These are phyloP conservation scores for Acacia confusa DNA, from an alignment of 306 rosid species.

Conservation along the genomic window DNA sequence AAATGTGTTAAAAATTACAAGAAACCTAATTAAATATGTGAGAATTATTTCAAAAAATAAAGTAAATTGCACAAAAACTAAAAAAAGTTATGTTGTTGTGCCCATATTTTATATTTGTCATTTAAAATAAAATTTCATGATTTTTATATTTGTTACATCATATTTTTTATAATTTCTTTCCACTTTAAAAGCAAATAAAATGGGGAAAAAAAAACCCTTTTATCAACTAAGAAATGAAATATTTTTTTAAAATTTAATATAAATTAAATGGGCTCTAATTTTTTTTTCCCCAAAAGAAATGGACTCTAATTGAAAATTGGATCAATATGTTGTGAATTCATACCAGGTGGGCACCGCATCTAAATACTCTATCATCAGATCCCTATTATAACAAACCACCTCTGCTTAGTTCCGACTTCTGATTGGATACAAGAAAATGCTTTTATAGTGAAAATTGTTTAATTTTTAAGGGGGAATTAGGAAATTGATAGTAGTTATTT, in stretches of 20 bases:
- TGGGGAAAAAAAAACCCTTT: too few species aligned
- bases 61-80: neutral
- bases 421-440: too few species aligned
- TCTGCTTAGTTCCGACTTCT: too few species aligned
- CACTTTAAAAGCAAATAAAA: neutral
- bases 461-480: too few species aligned
- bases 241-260: too few species aligned
- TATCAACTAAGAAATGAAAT: neutral
- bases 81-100: neutral
- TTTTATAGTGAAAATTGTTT: neutral
- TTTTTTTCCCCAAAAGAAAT: too few species aligned
- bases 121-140: too few species aligned
- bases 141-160: too few species aligned
- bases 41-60: neutral
- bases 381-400: too few species aligned
- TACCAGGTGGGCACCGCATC: accelerated
- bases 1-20: neutral
- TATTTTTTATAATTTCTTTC: neutral
- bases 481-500: neutral
- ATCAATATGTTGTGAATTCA: neutral
- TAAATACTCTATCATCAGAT: neutral
- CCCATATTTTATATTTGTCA: too few species aligned
- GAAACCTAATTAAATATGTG: neutral
- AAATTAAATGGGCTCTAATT: neutral
- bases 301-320: neutral